Evolutionary conservation across 2,329 filamentous ascomycete genomes (phyloP).

Genomic region (Apiospora marii): DNA sequence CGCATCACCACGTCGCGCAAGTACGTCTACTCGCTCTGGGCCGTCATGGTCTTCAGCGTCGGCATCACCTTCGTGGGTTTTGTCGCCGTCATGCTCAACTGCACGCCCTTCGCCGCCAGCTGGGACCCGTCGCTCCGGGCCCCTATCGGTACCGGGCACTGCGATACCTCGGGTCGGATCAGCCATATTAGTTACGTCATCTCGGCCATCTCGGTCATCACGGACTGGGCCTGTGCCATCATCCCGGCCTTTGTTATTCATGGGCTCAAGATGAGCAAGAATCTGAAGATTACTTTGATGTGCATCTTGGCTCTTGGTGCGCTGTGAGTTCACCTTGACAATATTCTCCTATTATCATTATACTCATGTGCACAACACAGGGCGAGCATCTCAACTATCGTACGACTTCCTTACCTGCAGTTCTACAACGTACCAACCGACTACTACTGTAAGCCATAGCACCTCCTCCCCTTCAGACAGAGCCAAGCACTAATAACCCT

Average conservation of each 20-base stretch:
- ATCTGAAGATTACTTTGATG: not conserved
- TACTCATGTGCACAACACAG: conserved; percentile 22
- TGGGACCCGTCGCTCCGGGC: conserved; percentile 26
- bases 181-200: conserved; percentile 24
- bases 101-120: conserved; percentile 30
- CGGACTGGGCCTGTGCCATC: not conserved
- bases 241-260: not conserved
- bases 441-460: conserved; percentile 29
- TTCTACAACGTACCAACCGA: conserved; percentile 16
- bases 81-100: conserved; percentile 26
- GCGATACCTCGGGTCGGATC: not conserved
- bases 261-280: not conserved
- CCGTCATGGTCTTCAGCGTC: conserved; percentile 29
- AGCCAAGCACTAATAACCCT: fast-evolving
- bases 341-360: conserved; percentile 15
- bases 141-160: conserved; percentile 11
- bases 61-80: conserved; percentile 28
- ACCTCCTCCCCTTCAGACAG: not conserved
- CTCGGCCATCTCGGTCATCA: conserved; percentile 30
- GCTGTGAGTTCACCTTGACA: conserved; percentile 29
- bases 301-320: not conserved
- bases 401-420: conserved; percentile 30
- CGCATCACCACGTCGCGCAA: conserved; percentile 31
- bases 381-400: conserved; percentile 32
- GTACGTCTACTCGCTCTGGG: conserved; percentile 32